Percentiles rank a stretch among this genome's conserved stretches.
These are phyloP conservation scores for Oryza rufipogon DNA, from an alignment of 176 grass and related monocot species.

Conservation along the genomic window DNA sequence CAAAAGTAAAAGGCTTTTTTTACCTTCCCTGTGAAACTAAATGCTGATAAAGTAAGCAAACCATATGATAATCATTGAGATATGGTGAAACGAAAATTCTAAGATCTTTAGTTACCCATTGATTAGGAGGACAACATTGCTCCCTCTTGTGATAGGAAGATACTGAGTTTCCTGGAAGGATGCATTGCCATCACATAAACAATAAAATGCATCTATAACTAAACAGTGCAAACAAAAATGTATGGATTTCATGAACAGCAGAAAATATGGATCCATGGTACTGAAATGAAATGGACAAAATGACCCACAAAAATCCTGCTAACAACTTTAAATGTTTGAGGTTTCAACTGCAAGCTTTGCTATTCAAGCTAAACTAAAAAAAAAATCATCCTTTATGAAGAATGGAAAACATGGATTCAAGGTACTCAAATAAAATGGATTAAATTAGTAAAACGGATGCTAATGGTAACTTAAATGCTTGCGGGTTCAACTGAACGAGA, in stretches of 20 bases:
- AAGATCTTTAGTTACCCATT: slow-evolving; percentile 77
- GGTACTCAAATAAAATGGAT: slow-evolving; percentile 17
- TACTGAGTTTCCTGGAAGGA: slow-evolving; percentile 92
- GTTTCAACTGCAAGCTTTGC: slow-evolving; percentile 8
- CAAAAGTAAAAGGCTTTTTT: background rate
- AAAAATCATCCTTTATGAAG: background rate
- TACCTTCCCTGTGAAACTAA: slow-evolving; percentile 14
- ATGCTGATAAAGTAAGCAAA: slow-evolving; percentile 13
- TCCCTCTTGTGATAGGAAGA: slow-evolving; percentile 95
- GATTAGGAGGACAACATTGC: slow-evolving; percentile 91
- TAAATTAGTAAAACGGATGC: slow-evolving; percentile 7
- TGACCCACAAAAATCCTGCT: background rate
- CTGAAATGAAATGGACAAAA: background rate
- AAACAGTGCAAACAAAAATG: slow-evolving; percentile 18
- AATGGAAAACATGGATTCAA: slow-evolving; percentile 21
- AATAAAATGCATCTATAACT: slow-evolving; percentile 16
- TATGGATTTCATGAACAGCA: background rate
- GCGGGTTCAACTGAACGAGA: slow-evolving; percentile 12
- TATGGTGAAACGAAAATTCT: slow-evolving; percentile 16
- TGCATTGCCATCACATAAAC: slow-evolving; percentile 41
- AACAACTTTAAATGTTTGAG: background rate
- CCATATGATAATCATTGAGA: background rate
- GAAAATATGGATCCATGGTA: background rate
- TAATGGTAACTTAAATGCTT: slow-evolving; percentile 14
- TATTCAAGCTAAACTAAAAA: slow-evolving; percentile 18